A percentile compares a stretch with the other conserved stretches of the same genome.
These are phyloP conservation scores for Lentinula detonsa DNA, from an alignment of 768 basidiomycete genomes.

Conservation along the genomic window DNA sequence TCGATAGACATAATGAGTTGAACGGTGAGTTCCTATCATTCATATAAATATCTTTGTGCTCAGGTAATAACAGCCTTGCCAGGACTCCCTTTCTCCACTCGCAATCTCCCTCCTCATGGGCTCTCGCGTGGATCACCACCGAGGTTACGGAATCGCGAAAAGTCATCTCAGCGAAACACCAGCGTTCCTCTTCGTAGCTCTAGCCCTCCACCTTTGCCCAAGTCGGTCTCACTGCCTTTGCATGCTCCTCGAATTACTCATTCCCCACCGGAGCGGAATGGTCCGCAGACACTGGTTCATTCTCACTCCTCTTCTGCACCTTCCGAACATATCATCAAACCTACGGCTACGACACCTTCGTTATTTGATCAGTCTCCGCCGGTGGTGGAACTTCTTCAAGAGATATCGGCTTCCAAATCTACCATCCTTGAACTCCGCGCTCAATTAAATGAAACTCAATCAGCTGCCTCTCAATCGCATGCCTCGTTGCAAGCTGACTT, in stretches of 20 bases:
- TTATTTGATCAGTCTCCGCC: constrained; percentile 60
- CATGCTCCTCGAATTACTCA: constrained; percentile 50
- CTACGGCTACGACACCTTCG: constrained; percentile 27
- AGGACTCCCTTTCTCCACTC: constrained; percentile 49
- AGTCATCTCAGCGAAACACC: constrained; percentile 36
- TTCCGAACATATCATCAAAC: constrained; percentile 14
- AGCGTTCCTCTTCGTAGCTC: constrained; percentile 46
- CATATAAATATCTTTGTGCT: background rate
- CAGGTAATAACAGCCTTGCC: constrained; percentile 9
- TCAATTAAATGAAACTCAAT: constrained; percentile 62
- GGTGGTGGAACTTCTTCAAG: constrained; percentile 68
- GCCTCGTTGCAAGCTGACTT: constrained; percentile 67
- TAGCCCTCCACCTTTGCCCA: constrained; percentile 81
- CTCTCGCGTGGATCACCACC: constrained; percentile 46
- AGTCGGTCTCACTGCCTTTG: constrained; percentile 73
- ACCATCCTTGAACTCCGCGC: constrained; percentile 62
- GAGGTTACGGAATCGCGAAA: constrained; percentile 51
- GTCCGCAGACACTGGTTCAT: constrained; percentile 19
- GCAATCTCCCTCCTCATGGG: constrained; percentile 36
- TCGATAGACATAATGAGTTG: constrained; percentile 64
- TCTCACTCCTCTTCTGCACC: constrained; percentile 15
- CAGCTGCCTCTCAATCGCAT: constrained; percentile 51
- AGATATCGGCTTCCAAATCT: constrained; percentile 59
- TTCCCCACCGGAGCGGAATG: constrained; percentile 21
- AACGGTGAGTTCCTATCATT: constrained; percentile 40